Conservation (phyloP, 768 basidiomycete genomes). For the Suillus subalutaceus region DNA sequence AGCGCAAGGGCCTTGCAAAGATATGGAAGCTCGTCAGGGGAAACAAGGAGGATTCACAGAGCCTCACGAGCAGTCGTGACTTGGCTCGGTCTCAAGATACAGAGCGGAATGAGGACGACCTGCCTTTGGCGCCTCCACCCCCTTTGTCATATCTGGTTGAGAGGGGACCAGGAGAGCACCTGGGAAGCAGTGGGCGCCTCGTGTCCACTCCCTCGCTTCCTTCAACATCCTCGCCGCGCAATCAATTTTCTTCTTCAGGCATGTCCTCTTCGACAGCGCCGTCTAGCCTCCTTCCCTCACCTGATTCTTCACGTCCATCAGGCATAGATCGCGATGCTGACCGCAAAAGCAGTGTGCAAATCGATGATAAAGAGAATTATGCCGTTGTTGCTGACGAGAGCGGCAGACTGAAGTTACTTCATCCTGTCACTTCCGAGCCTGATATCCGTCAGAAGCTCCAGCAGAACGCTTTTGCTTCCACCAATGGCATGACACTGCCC, state of each 20-base stretch:
- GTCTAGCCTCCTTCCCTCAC: slow-evolving; percentile 75
- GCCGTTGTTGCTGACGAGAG: slow-evolving; percentile 34
- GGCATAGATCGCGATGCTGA: slow-evolving; percentile 56
- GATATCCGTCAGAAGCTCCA: slow-evolving; percentile 56
- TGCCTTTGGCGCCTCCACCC: slow-evolving; percentile 87
- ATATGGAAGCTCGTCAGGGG: slow-evolving; percentile 82
- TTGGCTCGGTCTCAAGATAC: slow-evolving; percentile 41
- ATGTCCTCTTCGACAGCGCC: slow-evolving; percentile 77
- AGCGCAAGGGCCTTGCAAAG: slow-evolving; percentile 75
- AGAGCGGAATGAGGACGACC: slow-evolving; percentile 58
- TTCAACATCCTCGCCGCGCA: slow-evolving; percentile 59
- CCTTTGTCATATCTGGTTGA: slow-evolving; percentile 85
- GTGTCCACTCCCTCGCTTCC: slow-evolving; percentile 72
- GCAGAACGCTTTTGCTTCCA: slow-evolving; percentile 38
- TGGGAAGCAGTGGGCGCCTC: slow-evolving; percentile 53
- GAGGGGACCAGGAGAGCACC: slow-evolving; percentile 54
- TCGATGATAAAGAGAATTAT: slow-evolving; percentile 47
- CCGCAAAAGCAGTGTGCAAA: slow-evolving; percentile 43
- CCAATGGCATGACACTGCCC: slow-evolving; percentile 33
- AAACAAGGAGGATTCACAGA: slow-evolving; percentile 40
- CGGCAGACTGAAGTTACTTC: slow-evolving; percentile 45
- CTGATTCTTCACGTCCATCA: slow-evolving; percentile 70
- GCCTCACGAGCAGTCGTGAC: slow-evolving; percentile 28
- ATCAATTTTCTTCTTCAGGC: slow-evolving; percentile 53
- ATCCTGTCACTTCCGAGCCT: slow-evolving; percentile 62